Evolutionary conservation across 495 filamentous ascomycete species (phyloP), one percentile per base, ranked within the genome.

Genomic region (Usnea hakonensis): DNA sequence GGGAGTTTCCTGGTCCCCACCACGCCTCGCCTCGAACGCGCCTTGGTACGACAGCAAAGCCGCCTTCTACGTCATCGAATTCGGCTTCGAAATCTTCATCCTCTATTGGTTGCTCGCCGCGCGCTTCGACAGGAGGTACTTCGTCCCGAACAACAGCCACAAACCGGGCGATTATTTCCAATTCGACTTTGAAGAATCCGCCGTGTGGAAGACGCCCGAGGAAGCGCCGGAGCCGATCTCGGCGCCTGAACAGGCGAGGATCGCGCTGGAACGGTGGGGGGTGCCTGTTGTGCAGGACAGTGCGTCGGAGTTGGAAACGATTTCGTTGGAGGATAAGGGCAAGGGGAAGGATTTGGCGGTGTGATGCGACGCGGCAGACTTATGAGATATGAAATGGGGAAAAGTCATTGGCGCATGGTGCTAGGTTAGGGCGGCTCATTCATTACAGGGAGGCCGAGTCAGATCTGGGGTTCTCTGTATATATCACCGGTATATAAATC

Each of bases 1-100:
- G 40, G 87, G 77, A 1, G 82, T 79, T 0, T 73, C 62, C 38
- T 90, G 81, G 72, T 73, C 77, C 55, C 69, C 78, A 0, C 69
- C 74, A 4, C 77, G 81, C 6, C 85, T 83, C 0, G 44, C 66
- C 11, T 71, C 60, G 5, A 43, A 87, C 36, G 85, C 88, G 14
- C 78, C 83, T 8, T 88, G 84, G 81, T 93, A 85, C 64, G 78
- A 87, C 63, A 74, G 72, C 64, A 86, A 85, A 63, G 79, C 82
- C 5, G 81, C 80, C 64, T 95, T 93, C 73, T 95, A 91, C 72
- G 67, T 83, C 64, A 90, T 94, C 75, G 82, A 85, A 68, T 91
- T 90, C 64, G 75, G 73, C 1, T 75, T 90, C 16, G 91, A 95
- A 73, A 71, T 91, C 28, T 21, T 85, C 9, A 80, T 92, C 10